These are phyloP conservation scores for Nemania sp. DNA, from an alignment of 2,329 filamentous ascomycete genomes.

Conservation along the genomic window DNA sequence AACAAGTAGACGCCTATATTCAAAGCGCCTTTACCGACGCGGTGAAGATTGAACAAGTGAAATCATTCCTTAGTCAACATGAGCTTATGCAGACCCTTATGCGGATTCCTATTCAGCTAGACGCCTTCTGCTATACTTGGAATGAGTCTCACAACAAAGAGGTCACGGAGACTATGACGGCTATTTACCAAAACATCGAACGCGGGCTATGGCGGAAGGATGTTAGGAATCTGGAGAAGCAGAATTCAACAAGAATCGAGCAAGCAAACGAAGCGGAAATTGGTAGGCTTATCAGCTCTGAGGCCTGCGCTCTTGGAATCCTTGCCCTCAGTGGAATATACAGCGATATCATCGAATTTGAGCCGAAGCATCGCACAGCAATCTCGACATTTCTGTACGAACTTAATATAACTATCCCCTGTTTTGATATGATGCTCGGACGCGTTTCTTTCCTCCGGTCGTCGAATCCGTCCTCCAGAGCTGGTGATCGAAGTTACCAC, in stretches of 20 bases:
- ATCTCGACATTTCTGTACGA: conserved; percentile 30
- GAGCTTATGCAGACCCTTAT: conserved; percentile 53
- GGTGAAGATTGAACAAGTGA: conserved; percentile 44
- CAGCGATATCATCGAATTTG: conserved; percentile 52
- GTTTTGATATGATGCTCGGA: neutral
- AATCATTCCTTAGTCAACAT: conserved; percentile 51
- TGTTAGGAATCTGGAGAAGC: conserved; percentile 43
- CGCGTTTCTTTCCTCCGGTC: conserved; percentile 55
- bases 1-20: conserved; percentile 52
- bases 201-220: conserved; percentile 57
- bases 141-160: conserved; percentile 26
- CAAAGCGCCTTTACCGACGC: conserved; percentile 30
- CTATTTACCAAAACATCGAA: conserved; percentile 52
- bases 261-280: conserved; percentile 35
- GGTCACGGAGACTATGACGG: conserved; percentile 54
- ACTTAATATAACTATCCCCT: neutral
- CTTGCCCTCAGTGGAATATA: conserved; percentile 55
- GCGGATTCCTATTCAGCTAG: conserved; percentile 59
- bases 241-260: conserved; percentile 2
- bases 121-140: conserved; percentile 58
- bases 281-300: conserved; percentile 39
- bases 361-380: conserved; percentile 38
- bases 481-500: conserved; percentile 49
- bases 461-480: conserved; percentile 44
- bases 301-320: conserved; percentile 44